These are phyloP conservation scores for Coelastrella sp. DNA, from an alignment of 139 green algal genomes.

Conservation along the genomic window DNA sequence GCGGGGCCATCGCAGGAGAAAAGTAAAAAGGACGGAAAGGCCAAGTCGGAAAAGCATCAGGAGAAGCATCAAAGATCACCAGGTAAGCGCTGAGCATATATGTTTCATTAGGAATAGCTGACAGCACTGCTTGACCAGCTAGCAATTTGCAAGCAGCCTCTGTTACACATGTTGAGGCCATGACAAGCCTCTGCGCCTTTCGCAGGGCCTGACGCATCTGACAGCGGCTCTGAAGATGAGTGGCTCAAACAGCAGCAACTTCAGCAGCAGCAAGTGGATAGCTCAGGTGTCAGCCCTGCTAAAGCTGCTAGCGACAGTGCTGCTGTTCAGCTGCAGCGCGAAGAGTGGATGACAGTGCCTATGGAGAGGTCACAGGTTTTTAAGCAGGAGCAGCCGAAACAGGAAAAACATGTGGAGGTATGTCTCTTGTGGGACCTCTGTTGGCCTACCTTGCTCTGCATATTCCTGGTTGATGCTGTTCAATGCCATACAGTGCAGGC, in stretches of 20 bases:
- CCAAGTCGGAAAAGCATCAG: constrained; percentile 34
- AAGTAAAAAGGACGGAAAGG: constrained; percentile 35
- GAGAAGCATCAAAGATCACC: neutral
- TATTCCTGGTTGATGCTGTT: too few species aligned
- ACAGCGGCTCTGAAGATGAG: constrained; percentile 24
- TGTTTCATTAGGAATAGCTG: neutral
- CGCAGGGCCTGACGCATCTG: constrained; percentile 2
- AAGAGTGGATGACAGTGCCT: constrained; percentile 87
- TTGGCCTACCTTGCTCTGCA: too few species aligned
- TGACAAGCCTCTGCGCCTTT: too few species aligned
- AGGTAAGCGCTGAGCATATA: neutral
- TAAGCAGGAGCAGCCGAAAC: constrained; percentile 5
- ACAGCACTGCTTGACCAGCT: too few species aligned
- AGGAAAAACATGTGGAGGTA: constrained; percentile 31
- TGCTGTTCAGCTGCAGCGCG: constrained; percentile 41
- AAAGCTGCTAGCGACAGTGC: constrained; percentile 19
- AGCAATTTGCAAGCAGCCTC: too few species aligned
- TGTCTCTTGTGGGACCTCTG: neutral
- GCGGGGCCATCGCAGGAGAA: neutral
- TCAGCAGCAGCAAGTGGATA: constrained; percentile 5
- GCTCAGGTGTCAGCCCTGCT: constrained; percentile 1
- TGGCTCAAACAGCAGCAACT: neutral
- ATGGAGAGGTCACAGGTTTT: constrained; percentile 47
- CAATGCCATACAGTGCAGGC: too few species aligned
- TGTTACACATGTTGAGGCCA: too few species aligned